Evolutionary conservation across 2,329 filamentous ascomycete species (phyloP), one percentile per base, ranked within the genome.

Genomic region (Aspergillus brasiliensis): DNA sequence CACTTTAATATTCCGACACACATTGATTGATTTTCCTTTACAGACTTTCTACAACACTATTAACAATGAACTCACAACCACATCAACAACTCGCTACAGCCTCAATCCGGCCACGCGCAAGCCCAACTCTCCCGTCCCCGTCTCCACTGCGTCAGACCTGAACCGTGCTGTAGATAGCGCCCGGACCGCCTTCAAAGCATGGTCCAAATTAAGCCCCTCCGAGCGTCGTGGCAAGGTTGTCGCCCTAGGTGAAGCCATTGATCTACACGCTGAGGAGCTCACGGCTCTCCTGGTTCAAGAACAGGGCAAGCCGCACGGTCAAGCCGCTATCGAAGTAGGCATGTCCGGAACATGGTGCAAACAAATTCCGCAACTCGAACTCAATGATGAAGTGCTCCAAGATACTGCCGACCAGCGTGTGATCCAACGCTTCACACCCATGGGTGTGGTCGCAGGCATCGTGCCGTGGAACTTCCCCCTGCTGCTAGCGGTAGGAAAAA

Each of bases 401-500:
- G 81, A 83, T 46, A 76, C 79, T 61, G 77, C 77, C 23, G 71
- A 66, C 13, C 49, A 48, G 11, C 46, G 63, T 15, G 54, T 71
- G 4, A 61, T 65, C 11, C 56, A 64, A 34, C 64, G 67, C 54
- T 73, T 72, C 51, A 72, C 67, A 2, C 74, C 75, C 3, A 58
- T 74, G 2, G 73, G 73, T 15, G 68, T 76, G 7, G 63, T 80
- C 2, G 83, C 75, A 15, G 84, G 80, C 59, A 85, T 86, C 65
- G 80, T 80, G 37, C 83, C 84, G 0, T 86, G 84, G 84, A 87
- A 87, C 71, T 86, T 69, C 57, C 73, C 76, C 7, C 44, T 76
- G 19, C 52, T 71, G 28, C 64, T 76, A 3, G 74, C 77, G 17
- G 77, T 77, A 56, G 74, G 81, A 52, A 86, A 86, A 70, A 75